Conservation (phyloP, 2,329 filamentous ascomycete genomes). For the Botrytis deweyae region DNA sequence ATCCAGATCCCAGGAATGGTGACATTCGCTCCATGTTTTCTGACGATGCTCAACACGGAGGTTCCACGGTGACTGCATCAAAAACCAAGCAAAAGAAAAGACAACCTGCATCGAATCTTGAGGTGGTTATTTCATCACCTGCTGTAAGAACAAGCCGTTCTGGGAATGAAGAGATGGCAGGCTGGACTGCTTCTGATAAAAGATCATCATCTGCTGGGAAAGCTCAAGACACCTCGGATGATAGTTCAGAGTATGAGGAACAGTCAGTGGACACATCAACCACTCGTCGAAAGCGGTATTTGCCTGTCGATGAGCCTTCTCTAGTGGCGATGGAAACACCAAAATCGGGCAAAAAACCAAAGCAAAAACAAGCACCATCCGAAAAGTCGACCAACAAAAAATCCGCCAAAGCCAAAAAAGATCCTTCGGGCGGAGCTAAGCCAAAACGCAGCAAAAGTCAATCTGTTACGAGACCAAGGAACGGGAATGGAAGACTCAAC, state of each 20-base stretch:
- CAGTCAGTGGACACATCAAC: not conserved
- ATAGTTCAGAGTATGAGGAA: not conserved
- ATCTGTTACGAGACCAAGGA: not conserved
- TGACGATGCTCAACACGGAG: not conserved
- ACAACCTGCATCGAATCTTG: not conserved
- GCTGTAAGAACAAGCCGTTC: constrained; percentile 13
- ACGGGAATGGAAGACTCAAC: constrained; percentile 3
- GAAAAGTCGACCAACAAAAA: not conserved
- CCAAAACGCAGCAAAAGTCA: constrained; percentile 9
- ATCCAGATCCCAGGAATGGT: constrained; percentile 16
- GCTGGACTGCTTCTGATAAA: not conserved
- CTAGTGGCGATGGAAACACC: not conserved
- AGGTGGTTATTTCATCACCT: not conserved
- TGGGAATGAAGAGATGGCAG: constrained; percentile 7
- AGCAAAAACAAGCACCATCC: not conserved
- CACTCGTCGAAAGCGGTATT: constrained; percentile 18
- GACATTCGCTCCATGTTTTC: constrained; percentile 17
- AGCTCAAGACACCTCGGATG: not conserved
- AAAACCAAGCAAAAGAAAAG: not conserved
- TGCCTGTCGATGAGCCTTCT: constrained; percentile 20
- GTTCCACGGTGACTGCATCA: not conserved
- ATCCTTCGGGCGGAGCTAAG: not conserved
- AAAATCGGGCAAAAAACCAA: not conserved
- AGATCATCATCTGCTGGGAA: not conserved
- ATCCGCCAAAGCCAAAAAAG: not conserved